Conservation (phyloP, 1,284 basidiomycete genomes). For the Trichosporon coremiiforme region DNA sequence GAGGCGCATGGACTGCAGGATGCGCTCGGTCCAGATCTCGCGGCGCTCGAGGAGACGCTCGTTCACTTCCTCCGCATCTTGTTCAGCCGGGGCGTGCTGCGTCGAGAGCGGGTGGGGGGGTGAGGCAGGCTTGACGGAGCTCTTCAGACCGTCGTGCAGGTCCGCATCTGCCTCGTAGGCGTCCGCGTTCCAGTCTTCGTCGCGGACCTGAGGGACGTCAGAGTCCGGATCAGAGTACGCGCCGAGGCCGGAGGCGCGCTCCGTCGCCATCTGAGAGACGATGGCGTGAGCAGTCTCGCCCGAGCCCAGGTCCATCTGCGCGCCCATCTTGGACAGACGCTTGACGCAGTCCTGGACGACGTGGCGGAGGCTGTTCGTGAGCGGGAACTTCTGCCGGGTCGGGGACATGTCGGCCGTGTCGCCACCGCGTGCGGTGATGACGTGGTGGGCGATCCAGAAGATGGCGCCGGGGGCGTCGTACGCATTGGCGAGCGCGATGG, state of each 20-base stretch:
- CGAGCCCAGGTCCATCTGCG: constrained; percentile 6
- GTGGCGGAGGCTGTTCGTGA: background rate
- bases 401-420: background rate
- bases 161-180: background rate
- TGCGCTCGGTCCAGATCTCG: constrained; percentile 14
- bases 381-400: background rate
- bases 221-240: background rate
- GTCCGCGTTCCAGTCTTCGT: background rate
- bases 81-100: background rate
- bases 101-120: no score
- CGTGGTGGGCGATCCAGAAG: constrained; percentile 28
- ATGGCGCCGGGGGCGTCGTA: constrained; percentile 26
- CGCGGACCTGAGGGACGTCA: background rate
- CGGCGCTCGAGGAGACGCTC: background rate
- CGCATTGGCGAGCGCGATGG: constrained; percentile 23
- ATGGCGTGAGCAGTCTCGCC: background rate
- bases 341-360: background rate
- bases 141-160: background rate
- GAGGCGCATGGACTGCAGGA: constrained; percentile 15
- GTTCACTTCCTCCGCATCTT: background rate
- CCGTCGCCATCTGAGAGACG: background rate
- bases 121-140: background rate
- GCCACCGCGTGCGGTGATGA: background rate
- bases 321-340: background rate
- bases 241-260: background rate